phyloP scores from a whole-genome alignment of 352 stramenopile species.

The Phytophthora pistaciae region DNA sequence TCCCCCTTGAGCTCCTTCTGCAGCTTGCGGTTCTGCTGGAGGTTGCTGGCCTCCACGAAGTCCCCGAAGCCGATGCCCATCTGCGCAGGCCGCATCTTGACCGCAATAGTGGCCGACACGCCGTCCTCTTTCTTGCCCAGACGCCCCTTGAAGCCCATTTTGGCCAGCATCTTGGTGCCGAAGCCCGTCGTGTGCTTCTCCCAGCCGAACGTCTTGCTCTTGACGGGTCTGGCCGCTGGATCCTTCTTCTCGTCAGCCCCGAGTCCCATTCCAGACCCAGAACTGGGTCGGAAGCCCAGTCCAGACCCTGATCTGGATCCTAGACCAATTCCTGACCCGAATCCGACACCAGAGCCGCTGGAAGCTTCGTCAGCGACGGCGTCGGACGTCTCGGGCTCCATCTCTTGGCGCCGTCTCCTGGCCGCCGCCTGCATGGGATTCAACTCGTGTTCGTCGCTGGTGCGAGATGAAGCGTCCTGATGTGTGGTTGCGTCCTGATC shows the following conservation, averaged over 20 bases:
- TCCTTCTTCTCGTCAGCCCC: constrained; percentile 7
- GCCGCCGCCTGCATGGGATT: constrained; percentile 30
- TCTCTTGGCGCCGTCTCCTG: constrained; percentile 34
- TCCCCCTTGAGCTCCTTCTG: constrained; percentile 93
- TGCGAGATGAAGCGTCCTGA: neutral
- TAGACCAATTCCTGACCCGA: neutral
- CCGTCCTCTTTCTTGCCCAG: constrained; percentile 94
- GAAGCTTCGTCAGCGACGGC: constrained; percentile 11
- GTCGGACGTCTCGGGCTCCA: constrained; percentile 7
- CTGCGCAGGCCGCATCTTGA: constrained; percentile 92
- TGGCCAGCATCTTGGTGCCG: constrained; percentile 95
- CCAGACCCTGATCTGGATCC: constrained; percentile 1
- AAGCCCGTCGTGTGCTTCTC: constrained; percentile 98
- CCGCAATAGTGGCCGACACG: constrained; percentile 94
- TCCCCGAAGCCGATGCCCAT: constrained; percentile 95
- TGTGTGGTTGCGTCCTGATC: neutral
- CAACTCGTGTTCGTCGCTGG: neutral
- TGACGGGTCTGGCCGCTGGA: constrained; percentile 5
- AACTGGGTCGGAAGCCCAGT: constrained; percentile 26
- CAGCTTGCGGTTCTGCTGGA: constrained; percentile 93
- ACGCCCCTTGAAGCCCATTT: constrained; percentile 96
- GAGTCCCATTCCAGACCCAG: constrained; percentile 26
- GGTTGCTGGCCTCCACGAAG: constrained; percentile 93
- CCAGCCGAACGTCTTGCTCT: constrained; percentile 76
- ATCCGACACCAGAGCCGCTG: constrained; percentile 10